phyloP scores from a whole-genome alignment of 2,329 filamentous ascomycete genomes.

The Cryphonectria radicalis region DNA sequence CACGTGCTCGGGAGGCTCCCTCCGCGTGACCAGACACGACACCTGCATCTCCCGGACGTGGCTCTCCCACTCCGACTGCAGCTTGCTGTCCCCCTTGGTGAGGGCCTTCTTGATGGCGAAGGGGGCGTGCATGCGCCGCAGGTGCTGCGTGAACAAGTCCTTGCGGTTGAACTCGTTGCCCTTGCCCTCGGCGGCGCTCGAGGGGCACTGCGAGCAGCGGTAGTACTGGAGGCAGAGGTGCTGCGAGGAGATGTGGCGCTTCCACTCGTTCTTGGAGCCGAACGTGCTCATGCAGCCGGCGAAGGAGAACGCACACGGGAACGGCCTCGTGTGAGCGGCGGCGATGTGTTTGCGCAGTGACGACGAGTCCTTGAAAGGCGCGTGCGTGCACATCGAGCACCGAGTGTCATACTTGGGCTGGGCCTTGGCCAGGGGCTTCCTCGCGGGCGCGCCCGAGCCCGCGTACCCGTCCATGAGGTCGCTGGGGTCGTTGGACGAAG shows the following conservation, averaged over 20 bases:
- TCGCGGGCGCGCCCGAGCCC: slow-evolving; percentile 42
- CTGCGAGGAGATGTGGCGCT: slow-evolving; percentile 88
- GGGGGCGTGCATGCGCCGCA: slow-evolving; percentile 89
- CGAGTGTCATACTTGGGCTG: slow-evolving; percentile 62
- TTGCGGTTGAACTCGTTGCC: slow-evolving; percentile 87
- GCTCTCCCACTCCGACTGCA: slow-evolving; percentile 66
- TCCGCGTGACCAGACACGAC: slow-evolving; percentile 72
- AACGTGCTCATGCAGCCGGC: slow-evolving; percentile 86
- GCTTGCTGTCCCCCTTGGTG: slow-evolving; percentile 60
- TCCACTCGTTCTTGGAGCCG: slow-evolving; percentile 96
- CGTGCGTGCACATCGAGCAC: slow-evolving; percentile 65
- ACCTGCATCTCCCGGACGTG: slow-evolving; percentile 72
- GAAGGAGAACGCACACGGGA: slow-evolving; percentile 82
- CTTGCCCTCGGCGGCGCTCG: slow-evolving; percentile 57
- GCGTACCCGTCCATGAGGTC: slow-evolving; percentile 50
- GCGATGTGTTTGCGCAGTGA: slow-evolving; percentile 70
- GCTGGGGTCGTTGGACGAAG: slow-evolving; percentile 45
- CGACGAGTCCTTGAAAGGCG: slow-evolving; percentile 69
- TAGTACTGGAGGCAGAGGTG: slow-evolving; percentile 76
- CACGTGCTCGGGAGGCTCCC: slow-evolving; percentile 71
- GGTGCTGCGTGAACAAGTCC: slow-evolving; percentile 92
- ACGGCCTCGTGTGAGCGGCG: slow-evolving; percentile 72
- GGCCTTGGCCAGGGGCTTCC: slow-evolving; percentile 53
- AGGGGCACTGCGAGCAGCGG: slow-evolving; percentile 65
- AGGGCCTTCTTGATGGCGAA: slow-evolving; percentile 64